Conservation (phyloP, 1,284 basidiomycete genomes). For the Puccinia hordei region DNA sequence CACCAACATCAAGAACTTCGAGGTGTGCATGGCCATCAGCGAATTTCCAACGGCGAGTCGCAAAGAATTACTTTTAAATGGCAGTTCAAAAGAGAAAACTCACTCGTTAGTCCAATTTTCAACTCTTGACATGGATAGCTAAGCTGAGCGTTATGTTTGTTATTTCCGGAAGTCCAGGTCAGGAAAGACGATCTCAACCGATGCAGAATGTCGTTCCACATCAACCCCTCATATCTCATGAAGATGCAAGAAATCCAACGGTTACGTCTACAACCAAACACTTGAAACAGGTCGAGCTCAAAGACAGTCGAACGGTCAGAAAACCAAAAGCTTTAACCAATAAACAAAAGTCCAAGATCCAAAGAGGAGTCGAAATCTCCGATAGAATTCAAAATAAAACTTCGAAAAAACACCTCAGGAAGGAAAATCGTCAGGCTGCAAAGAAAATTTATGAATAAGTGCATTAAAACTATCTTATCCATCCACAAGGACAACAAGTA, state of each 20-base stretch:
- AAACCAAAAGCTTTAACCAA: slow-evolving; percentile 7
- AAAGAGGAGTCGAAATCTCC: slow-evolving; percentile 19
- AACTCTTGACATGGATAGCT: background rate
- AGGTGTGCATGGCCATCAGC: too few relatives aligned
- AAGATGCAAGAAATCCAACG: background rate
- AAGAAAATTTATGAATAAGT: slow-evolving; percentile 16
- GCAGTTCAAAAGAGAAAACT: slow-evolving; percentile 28
- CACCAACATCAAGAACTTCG: too few relatives aligned
- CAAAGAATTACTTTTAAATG: too few relatives aligned
- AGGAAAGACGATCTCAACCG: slow-evolving; percentile 21
- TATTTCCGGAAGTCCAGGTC: background rate
- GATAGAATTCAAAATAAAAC: slow-evolving; percentile 10
- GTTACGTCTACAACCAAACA: background rate
- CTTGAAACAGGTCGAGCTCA: background rate
- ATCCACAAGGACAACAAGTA: background rate
- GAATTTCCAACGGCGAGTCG: too few relatives aligned
- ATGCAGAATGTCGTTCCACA: slow-evolving; percentile 21
- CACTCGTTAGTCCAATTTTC: background rate
- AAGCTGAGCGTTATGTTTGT: background rate
- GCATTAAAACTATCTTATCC: background rate
- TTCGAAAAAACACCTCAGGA: background rate
- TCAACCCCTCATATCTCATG: background rate
- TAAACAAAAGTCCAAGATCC: slow-evolving; percentile 17
- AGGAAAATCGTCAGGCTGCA: slow-evolving; percentile 4
- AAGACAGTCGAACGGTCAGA: background rate